Evolutionary conservation across 306 rosid genomes (phyloP).

Genomic region (Gastrolobium villosum): DNA sequence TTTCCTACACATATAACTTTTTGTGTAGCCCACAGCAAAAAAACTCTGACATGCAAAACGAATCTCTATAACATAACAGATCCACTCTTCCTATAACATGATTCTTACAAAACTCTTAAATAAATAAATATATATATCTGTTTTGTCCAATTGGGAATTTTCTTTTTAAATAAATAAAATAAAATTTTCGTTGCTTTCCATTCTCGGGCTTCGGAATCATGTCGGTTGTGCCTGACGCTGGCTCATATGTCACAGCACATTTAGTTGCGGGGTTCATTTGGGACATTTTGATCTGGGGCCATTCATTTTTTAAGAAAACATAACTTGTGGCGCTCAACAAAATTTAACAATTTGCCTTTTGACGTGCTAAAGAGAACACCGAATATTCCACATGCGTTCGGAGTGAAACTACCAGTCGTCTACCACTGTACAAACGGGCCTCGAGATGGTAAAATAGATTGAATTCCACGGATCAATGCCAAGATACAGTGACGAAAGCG

Average conservation of each 20-base stretch:
- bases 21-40: too few relatives aligned
- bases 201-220: constrained; percentile 8
- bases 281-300: constrained; percentile 15
- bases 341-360: not conserved
- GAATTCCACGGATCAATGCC: too few relatives aligned
- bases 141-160: constrained; percentile 40
- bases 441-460: not conserved
- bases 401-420: not conserved
- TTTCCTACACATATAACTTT: too few relatives aligned
- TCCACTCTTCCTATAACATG: too few relatives aligned
- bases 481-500: too few relatives aligned
- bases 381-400: not conserved
- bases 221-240: constrained; percentile 30
- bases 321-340: constrained; percentile 22
- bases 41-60: too few relatives aligned
- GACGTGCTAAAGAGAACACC: not conserved
- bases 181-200: not conserved
- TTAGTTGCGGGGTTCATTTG: constrained; percentile 30
- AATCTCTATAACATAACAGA: too few relatives aligned
- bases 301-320: constrained; percentile 1
- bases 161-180: not conserved
- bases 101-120: too few relatives aligned
- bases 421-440: not conserved
- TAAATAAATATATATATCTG: not conserved
- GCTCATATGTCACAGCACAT: constrained; percentile 11